These are phyloP conservation scores for Camellia lanceoleosa DNA, from an alignment of 148 eudicot species.

Conservation along the genomic window DNA sequence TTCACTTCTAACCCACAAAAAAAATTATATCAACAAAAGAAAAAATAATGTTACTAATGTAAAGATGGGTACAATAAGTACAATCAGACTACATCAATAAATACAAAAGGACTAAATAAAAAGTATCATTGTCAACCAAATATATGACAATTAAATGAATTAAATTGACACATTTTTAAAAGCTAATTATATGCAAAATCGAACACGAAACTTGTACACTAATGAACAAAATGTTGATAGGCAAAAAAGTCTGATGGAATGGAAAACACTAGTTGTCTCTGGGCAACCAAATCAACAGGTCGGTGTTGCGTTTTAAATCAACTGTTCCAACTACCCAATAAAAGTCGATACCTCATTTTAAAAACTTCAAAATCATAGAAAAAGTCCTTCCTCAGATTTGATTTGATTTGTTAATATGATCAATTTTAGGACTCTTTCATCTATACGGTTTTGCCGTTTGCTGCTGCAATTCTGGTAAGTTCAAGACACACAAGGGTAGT, in stretches of 20 bases:
- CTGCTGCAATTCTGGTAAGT: background rate
- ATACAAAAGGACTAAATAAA: too few species aligned
- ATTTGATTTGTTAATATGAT: background rate
- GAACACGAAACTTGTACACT: too few species aligned
- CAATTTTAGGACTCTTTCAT: background rate
- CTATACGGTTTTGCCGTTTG: background rate
- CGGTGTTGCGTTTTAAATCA: background rate
- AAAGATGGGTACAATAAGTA: too few species aligned
- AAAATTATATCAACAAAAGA: too few species aligned
- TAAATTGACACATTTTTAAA: too few species aligned
- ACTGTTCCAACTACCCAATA: background rate
- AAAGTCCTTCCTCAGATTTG: background rate
- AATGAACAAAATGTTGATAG: too few species aligned
- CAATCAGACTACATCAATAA: too few species aligned
- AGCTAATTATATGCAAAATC: too few species aligned
- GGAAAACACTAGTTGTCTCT: slow-evolving; percentile 13
- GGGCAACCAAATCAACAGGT: slow-evolving; percentile 5
- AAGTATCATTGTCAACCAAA: too few species aligned
- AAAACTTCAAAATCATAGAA: slow-evolving; percentile 12
- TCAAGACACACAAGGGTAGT: slow-evolving; percentile 7
- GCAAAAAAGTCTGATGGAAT: background rate
- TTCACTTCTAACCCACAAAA: too few species aligned
- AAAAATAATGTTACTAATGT: too few species aligned
- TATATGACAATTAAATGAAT: too few species aligned
- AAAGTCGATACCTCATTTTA: background rate